phyloP scores from a whole-genome alignment of 2,329 filamentous ascomycete genomes.

The Alternaria hordeiaustralica region DNA sequence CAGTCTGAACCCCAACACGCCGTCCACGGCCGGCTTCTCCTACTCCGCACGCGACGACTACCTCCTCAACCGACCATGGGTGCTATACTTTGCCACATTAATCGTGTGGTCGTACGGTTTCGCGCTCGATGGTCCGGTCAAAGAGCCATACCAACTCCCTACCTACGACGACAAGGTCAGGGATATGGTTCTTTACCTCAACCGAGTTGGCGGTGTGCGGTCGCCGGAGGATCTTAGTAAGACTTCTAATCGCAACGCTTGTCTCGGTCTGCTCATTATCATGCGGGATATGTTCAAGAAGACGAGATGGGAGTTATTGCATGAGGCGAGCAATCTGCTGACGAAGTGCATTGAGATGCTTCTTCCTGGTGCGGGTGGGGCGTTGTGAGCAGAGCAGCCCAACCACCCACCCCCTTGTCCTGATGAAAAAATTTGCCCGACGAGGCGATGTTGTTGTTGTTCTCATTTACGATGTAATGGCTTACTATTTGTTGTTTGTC shows the following conservation, averaged over 20 bases:
- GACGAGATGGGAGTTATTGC: constrained; percentile 88
- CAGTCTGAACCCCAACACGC: constrained; percentile 24
- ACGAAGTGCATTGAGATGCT: constrained; percentile 78
- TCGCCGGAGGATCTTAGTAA: constrained; percentile 79
- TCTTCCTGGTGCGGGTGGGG: constrained; percentile 32
- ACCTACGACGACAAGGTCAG: constrained; percentile 70
- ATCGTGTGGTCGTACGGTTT: constrained; percentile 97
- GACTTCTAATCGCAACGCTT: constrained; percentile 79
- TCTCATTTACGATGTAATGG: constrained; percentile 19
- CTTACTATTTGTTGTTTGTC: neutral
- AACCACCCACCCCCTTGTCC: neutral
- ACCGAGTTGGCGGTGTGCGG: constrained; percentile 71
- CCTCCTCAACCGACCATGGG: constrained; percentile 90
- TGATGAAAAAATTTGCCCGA: neutral
- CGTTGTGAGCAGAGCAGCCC: constrained; percentile 3
- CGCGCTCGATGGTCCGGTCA: constrained; percentile 81
- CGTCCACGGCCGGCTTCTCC: constrained; percentile 45
- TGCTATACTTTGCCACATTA: constrained; percentile 88
- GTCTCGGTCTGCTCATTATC: constrained; percentile 80
- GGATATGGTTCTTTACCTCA: constrained; percentile 82
- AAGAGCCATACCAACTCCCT: constrained; percentile 58
- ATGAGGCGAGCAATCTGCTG: constrained; percentile 82
- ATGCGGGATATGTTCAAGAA: constrained; percentile 81
- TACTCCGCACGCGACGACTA: constrained; percentile 90
- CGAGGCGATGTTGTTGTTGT: neutral